phyloP scores from a whole-genome alignment of 768 basidiomycete species.

The Suillus occidentalis region DNA sequence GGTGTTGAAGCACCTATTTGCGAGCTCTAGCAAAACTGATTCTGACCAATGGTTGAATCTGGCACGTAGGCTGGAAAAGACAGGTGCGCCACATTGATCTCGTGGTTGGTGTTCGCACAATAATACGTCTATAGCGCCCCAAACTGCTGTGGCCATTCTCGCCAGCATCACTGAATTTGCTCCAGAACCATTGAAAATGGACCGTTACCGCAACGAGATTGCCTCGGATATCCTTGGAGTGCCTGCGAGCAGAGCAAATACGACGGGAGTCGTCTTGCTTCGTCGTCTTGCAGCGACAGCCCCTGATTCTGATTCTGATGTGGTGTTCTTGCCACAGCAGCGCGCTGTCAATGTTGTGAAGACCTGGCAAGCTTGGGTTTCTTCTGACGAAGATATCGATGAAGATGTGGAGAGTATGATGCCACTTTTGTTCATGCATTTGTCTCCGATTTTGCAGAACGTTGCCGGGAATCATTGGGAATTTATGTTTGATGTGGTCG shows the following conservation, averaged over 20 bases:
- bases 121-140: slow-evolving; percentile 51
- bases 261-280: slow-evolving; percentile 66
- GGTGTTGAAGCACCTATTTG: slow-evolving; percentile 59
- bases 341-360: slow-evolving; percentile 88
- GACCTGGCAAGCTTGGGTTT: slow-evolving; percentile 82
- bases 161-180: slow-evolving; percentile 59
- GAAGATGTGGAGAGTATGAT: slow-evolving; percentile 81
- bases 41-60: slow-evolving; percentile 76
- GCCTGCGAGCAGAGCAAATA: slow-evolving; percentile 57
- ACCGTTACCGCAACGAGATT: slow-evolving; percentile 85
- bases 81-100: slow-evolving; percentile 43
- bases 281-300: slow-evolving; percentile 71
- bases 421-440: slow-evolving; percentile 66
- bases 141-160: slow-evolving; percentile 66
- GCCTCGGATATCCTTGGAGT: slow-evolving; percentile 80
- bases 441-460: slow-evolving; percentile 88
- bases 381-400: slow-evolving; percentile 57
- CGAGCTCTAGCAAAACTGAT: slow-evolving; percentile 60
- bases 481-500: slow-evolving; percentile 84
- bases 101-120: background rate
- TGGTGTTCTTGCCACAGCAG: slow-evolving; percentile 81
- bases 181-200: slow-evolving; percentile 68
- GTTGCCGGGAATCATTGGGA: slow-evolving; percentile 91
- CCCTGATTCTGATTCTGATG: slow-evolving; percentile 75
- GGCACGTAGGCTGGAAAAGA: slow-evolving; percentile 62